These are phyloP conservation scores for Quercus mongolica DNA, from an alignment of 306 rosid species.

Conservation along the genomic window DNA sequence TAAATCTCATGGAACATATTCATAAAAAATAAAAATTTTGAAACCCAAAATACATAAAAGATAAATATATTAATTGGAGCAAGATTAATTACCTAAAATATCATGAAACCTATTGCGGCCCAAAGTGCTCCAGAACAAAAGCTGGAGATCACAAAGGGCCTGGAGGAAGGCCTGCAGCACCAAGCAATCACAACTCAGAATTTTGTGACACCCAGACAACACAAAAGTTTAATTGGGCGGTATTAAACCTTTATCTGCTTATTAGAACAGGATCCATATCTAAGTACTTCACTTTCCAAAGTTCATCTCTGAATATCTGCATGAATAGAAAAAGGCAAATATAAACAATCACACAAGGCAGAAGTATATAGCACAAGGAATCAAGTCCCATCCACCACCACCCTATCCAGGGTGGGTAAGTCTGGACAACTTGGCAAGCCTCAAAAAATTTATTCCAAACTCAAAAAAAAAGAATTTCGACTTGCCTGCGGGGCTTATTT, in stretches of 20 bases:
- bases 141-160: conserved; percentile 87
- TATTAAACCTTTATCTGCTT: conserved; percentile 54
- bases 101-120: conserved; percentile 72
- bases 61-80: background rate
- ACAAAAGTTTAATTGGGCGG: conserved; percentile 19
- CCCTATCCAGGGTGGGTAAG: background rate
- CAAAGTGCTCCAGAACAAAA: conserved; percentile 75
- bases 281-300: conserved; percentile 70
- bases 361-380: background rate
- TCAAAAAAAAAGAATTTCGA: conserved; percentile 11
- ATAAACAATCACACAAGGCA: conserved; percentile 9
- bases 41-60: background rate
- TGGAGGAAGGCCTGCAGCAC: conserved; percentile 65
- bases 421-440: background rate
- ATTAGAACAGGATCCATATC: conserved; percentile 62
- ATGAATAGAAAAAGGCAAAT: conserved; percentile 9
- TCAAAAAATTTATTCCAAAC: background rate
- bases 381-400: background rate
- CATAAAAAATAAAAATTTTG: background rate
- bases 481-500: conserved; percentile 90
- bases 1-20: conserved; percentile 55
- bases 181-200: conserved; percentile 37
- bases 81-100: conserved; percentile 54
- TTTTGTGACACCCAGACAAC: conserved; percentile 12
- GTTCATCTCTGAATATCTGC: conserved; percentile 98